Evolutionary conservation across 805 yeast species (phyloP).

Genomic region (Nakazawaea wickerhamii): DNA sequence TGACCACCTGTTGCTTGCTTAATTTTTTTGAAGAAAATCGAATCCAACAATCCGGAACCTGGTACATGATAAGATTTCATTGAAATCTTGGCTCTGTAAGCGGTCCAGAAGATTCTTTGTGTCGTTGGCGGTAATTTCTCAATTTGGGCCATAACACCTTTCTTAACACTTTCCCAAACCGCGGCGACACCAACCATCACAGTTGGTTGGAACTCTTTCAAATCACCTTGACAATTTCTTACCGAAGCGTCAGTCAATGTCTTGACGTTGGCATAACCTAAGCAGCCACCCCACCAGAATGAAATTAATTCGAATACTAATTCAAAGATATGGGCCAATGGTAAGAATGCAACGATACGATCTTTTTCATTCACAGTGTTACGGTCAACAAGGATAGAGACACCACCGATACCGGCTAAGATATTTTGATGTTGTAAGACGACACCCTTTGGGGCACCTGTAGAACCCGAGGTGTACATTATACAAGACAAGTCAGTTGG

Average conservation of each 20-base stretch:
- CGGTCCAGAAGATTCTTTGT: constrained; percentile 87
- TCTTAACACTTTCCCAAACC: constrained; percentile 93
- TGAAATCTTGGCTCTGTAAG: constrained; percentile 66
- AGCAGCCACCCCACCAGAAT: constrained; percentile 83
- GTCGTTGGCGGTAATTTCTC: constrained; percentile 54
- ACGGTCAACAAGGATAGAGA: constrained; percentile 54
- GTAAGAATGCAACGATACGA: constrained; percentile 81
- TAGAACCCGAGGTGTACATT: constrained; percentile 86
- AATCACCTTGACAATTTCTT: constrained; percentile 83
- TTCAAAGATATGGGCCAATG: constrained; percentile 95
- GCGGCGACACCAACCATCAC: constrained; percentile 98
- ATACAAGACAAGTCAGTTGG: constrained; percentile 64
- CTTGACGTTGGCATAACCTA: constrained; percentile 91
- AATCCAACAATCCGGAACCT: constrained; percentile 64
- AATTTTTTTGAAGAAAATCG: constrained; percentile 75
- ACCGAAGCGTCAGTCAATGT: constrained; percentile 81
- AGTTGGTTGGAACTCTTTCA: constrained; percentile 82
- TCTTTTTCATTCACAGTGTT: constrained; percentile 49
- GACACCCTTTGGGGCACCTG: constrained; percentile 85
- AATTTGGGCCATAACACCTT: constrained; percentile 82
- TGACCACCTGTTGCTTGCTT: constrained; percentile 94
- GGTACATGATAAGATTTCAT: constrained; percentile 67
- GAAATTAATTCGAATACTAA: constrained; percentile 74
- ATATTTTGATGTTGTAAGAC: constrained; percentile 61
- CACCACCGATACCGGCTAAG: constrained; percentile 85